Base-by-base conservation (phyloP, 2,329 filamentous ascomycete species). In the Alternaria viburni region DNA sequence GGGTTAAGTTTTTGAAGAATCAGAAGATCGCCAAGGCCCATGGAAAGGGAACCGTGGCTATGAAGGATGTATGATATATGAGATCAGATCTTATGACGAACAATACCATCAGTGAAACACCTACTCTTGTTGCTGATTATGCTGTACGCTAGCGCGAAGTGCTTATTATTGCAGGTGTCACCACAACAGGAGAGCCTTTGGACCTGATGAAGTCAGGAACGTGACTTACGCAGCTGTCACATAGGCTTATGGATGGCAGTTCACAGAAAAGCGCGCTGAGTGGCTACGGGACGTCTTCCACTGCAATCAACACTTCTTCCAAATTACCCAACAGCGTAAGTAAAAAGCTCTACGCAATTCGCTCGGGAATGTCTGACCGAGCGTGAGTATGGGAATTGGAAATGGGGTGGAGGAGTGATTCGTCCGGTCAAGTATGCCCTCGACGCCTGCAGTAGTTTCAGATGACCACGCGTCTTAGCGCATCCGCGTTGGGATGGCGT, bases 381-480 rank as follows among this genome's bases (percentile, higher is more conserved):
- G 11, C 30, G 6, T 32, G 8, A 21, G 10, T 21, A 23, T 11
- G 12, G 28, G 17, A 21, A 8, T 36, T 23, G 17, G 17, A 15
- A 26, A 13, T 30, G 23, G 5, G 17, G 17, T 28, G 23, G 8
- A 9, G 1, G 12, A 19, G 41, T 59, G 55, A 62, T 62, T 62
- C 60, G 56, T 17, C 51, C 60, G 60, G 60, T 45, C 4, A 45
- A 36, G 49, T 28, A n/a, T 36, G 43, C 49, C 59, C 8, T 51
- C 12, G 28, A 30, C 46, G 46, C 45, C 55, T 56, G 44, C 12
- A 51, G n/a, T 30, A 23, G 47, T 32, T 55, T 56, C 68, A 69
- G 57, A 62, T 69, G 67, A 69, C 62, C 56, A 61, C 66, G 67
- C 69, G 67, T 68, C 51, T 57, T 51, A 47, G 57, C 63, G 60